Evolutionary conservation across 495 filamentous ascomycete species (phyloP), one percentile per base, ranked within the genome.

Genomic region (Penicillium coprophilum): DNA sequence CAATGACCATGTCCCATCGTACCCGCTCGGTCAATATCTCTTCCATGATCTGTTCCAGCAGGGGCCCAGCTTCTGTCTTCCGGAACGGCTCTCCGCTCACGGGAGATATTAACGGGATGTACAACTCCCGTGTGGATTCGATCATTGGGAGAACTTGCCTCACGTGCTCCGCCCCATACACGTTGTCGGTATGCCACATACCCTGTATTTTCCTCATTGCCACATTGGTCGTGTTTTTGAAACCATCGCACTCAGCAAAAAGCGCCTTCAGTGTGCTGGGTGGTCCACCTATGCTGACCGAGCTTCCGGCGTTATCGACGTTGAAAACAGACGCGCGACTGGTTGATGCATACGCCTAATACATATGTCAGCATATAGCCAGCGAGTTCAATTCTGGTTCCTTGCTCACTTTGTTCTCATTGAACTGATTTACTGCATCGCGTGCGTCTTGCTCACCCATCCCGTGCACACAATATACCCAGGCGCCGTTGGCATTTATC

Each of bases 271-370:
- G 39, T n/a, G 39, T 41, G 11, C 4, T 41, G 11, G 39, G 39
- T 8, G 39, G 39, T 41, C 39, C 39, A 41, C 39, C 39, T 41
- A 41, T 41, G 39, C 39, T 41, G 39, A 41, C 39, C 39, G 39
- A 41, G 17, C 17, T 41, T 41, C 39, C 39, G 39, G 39, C 39
- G 39, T 41, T 17, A 8, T 41, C 39, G 39, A 41, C 39, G 13
- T 41, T 41, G 39, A 41, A 41, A 3, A 41, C 39, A 41, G 39
- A 41, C 39, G 39, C 39, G 39, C 39, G 1, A 41, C 19, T 41
- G 39, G 39, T 41, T 41, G 39, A 3, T 19, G 39, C 8, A 41
- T 41, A 41, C 19, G 39, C 39, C 39, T 41, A 41, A 19, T 41
- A n/a, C 39, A 41, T 41, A 19, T 8, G 4, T 41, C 19, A 41